Evolutionary conservation across 1,139 yeast species (phyloP).

Genomic region (Candida tropicalis): DNA sequence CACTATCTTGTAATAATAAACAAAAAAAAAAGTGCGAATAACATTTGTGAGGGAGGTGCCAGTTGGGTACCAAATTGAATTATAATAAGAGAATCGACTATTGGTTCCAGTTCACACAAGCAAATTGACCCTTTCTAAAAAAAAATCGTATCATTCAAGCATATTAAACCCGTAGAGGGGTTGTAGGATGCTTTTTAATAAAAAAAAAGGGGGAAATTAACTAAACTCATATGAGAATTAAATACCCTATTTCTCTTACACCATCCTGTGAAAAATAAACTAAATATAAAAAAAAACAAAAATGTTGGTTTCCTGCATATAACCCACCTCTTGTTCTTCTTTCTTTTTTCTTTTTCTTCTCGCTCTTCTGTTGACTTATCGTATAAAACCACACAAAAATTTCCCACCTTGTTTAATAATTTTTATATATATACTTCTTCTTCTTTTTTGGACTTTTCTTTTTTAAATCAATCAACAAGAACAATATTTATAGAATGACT

Average conservation of each 20-base stretch:
- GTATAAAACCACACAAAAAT: conserved; percentile 5
- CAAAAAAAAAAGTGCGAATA: too few relatives aligned
- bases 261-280: neutral
- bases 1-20: too few relatives aligned
- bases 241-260: neutral
- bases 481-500: neutral
- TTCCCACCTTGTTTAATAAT: neutral
- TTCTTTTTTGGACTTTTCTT: neutral
- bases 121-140: too few relatives aligned
- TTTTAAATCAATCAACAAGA: conserved; percentile 10
- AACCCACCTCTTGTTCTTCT: neutral
- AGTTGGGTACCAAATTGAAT: too few relatives aligned
- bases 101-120: too few relatives aligned
- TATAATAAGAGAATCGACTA: too few relatives aligned
- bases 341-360: too few relatives aligned
- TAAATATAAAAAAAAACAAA: neutral
- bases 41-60: too few relatives aligned
- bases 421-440: neutral
- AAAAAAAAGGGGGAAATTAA: too few relatives aligned
- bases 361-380: neutral
- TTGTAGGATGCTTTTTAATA: too few relatives aligned
- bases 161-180: too few relatives aligned
- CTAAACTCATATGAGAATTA: too few relatives aligned
- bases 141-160: conserved; percentile 1
- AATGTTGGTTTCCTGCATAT: neutral